These are phyloP conservation scores for Oidiodendron maius DNA, from an alignment of 495 filamentous ascomycete genomes.

Conservation along the genomic window DNA sequence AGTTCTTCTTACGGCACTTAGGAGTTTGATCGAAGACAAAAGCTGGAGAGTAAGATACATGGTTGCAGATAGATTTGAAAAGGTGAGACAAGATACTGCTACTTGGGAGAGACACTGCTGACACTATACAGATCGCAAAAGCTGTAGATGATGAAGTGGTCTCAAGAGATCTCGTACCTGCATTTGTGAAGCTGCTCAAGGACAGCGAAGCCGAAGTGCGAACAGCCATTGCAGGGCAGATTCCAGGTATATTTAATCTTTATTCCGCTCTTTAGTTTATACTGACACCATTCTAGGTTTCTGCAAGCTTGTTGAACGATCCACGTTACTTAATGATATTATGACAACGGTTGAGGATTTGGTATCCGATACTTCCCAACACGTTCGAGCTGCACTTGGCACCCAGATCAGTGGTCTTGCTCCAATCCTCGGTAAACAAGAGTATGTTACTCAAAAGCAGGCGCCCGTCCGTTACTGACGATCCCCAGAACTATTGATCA, in stretches of 20 bases:
- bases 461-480: constrained; percentile 14
- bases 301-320: constrained; percentile 78
- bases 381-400: constrained; percentile 90
- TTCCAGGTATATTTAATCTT: constrained; percentile 59
- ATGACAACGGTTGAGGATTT: constrained; percentile 96
- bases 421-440: constrained; percentile 94
- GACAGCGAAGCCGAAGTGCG: constrained; percentile 96
- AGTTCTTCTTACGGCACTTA: constrained; percentile 80
- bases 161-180: constrained; percentile 85
- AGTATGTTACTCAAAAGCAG: constrained; percentile 70
- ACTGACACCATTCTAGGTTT: constrained; percentile 58
- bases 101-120: not conserved
- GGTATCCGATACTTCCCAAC: constrained; percentile 91
- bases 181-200: constrained; percentile 95
- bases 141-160: constrained; percentile 97
- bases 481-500: constrained; percentile 70
- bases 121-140: constrained; percentile 72
- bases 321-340: constrained; percentile 88
- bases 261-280: not conserved
- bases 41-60: constrained; percentile 99
- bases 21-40: constrained; percentile 94
- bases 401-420: constrained; percentile 97
- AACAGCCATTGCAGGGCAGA: constrained; percentile 94
- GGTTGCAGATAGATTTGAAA: constrained; percentile 98
- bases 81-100: constrained; percentile 48